Conservation (phyloP, 1,284 basidiomycete genomes). For the Phaffia rhodozyma region DNA sequence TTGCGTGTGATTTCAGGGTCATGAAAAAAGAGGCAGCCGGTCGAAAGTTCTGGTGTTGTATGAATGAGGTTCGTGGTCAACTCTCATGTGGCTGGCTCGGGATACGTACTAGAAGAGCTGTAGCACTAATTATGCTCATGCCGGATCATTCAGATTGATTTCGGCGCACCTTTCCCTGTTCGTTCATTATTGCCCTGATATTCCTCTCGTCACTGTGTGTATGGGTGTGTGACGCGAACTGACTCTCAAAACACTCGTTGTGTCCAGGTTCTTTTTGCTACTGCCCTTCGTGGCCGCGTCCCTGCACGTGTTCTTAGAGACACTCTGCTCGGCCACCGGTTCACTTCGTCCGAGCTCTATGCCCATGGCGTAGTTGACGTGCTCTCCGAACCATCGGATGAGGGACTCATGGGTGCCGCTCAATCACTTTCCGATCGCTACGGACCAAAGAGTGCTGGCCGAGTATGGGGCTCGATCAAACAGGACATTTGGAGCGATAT, state of each 20-base stretch:
- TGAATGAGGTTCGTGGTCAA: constrained; percentile 64
- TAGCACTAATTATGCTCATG: not conserved
- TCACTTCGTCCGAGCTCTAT: constrained; percentile 61
- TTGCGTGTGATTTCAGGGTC: constrained; percentile 78
- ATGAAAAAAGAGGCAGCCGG: constrained; percentile 44
- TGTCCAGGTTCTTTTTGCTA: constrained; percentile 46
- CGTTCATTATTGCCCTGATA: not conserved
- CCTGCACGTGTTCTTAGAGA: constrained; percentile 54
- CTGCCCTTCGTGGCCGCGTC: constrained; percentile 55
- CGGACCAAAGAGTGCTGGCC: constrained; percentile 35
- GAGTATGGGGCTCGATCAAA: constrained; percentile 44
- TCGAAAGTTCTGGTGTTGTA: constrained; percentile 69
- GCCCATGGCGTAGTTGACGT: constrained; percentile 59
- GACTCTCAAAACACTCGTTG: not conserved
- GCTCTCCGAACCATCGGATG: constrained; percentile 43
- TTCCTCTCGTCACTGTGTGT: not conserved
- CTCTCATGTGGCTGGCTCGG: not conserved
- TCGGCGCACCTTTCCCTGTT: constrained; percentile 62
- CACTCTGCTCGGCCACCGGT: constrained; percentile 68
- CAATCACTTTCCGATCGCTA: constrained; percentile 34
- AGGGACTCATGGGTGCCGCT: constrained; percentile 45
- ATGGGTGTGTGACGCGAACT: not conserved
- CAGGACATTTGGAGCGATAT: not conserved
- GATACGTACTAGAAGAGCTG: not conserved
- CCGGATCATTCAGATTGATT: constrained; percentile 49